Conservation (phyloP, 352 stramenopile genomes). For the Phytophthora macrochlamydospora region DNA sequence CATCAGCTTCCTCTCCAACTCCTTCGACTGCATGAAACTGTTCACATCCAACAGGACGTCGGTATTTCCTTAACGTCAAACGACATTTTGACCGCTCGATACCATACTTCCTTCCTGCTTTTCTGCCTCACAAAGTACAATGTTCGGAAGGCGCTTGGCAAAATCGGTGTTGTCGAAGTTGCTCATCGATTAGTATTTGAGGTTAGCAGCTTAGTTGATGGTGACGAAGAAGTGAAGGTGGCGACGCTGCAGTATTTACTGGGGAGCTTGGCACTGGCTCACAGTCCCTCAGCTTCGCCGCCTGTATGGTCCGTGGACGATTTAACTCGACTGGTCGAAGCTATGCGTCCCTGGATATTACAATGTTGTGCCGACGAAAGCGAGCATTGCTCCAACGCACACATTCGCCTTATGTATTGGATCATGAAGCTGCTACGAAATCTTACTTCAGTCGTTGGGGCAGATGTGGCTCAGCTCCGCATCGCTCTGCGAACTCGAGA, state of each 20-base stretch:
- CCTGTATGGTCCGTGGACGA: constrained; percentile 17
- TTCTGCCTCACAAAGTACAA: constrained; percentile 45
- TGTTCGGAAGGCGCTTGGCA: constrained; percentile 26
- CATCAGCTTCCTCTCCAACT: constrained; percentile 33
- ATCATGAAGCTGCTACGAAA: constrained; percentile 42
- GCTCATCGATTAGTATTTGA: constrained; percentile 12
- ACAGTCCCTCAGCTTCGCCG: constrained; percentile 3
- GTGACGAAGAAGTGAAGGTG: constrained; percentile 7
- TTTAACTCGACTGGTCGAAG: constrained; percentile 13
- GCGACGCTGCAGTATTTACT: constrained; percentile 33
- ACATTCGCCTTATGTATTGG: constrained; percentile 30
- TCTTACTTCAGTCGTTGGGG: constrained; percentile 18
- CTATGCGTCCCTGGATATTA: constrained; percentile 17
- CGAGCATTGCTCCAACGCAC: neutral
- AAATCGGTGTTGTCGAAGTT: constrained; percentile 10
- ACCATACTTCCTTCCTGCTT: constrained; percentile 32
- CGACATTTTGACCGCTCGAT: neutral
- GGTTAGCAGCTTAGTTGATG: constrained; percentile 1
- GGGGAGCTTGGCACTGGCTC: constrained; percentile 30
- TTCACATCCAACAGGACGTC: constrained; percentile 5
- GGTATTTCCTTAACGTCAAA: neutral
- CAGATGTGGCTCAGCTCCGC: constrained; percentile 8
- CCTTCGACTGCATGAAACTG: constrained; percentile 25
- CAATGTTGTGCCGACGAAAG: neutral
- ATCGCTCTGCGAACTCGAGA: constrained; percentile 19